Evolutionary conservation across 805 yeast genomes (phyloP), one percentile per base, ranked within the genome.

Genomic region (Nakazawaea holstii): DNA sequence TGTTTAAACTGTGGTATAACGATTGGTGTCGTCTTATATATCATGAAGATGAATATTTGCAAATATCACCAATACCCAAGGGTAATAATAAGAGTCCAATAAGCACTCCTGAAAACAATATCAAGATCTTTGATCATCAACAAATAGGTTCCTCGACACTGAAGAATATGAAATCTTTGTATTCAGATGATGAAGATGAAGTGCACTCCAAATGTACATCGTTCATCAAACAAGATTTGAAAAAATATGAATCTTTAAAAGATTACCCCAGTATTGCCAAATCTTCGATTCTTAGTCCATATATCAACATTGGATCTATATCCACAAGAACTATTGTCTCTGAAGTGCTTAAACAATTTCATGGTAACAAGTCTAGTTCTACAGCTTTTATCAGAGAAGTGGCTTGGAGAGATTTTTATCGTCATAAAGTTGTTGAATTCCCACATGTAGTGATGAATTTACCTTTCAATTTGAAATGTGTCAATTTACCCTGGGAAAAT

Each of bases 391-490:
- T 77, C 28, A 68, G 81, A 33, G 82, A 79, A 55, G 65, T 79
- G 8, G 78, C 82, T 1, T 79, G 81, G 77, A 67, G 83, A 54
- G 84, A 79, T 54, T 78, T 77, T 49, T 78, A 77, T 55, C 66
- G 71, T 41, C 80, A 78, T 52, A 66, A 74, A 7, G 51, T 76
- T 43, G 63, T 67, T 46, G 65, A 68, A 48, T 72, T 78, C 74
- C 84, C 84, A 3, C 72, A 68, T 50, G 56, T 74, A 6, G 68
- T 72, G 43, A 77, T 77, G 79, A 67, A 64, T 54, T 55, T 67
- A 43, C 82, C 82, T 1, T 73, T 68, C 55, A 72, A 71, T 47
- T 62, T 75, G 40, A 71, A 70, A 40, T 65, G 69, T 24, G 54
- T 67, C 14, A 71, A 66, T 10, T 42, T 77, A 10, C 57, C 63